Evolutionary conservation across 2,329 filamentous ascomycete genomes (phyloP).

Genomic region (Neopestalotiopsis sp.): DNA sequence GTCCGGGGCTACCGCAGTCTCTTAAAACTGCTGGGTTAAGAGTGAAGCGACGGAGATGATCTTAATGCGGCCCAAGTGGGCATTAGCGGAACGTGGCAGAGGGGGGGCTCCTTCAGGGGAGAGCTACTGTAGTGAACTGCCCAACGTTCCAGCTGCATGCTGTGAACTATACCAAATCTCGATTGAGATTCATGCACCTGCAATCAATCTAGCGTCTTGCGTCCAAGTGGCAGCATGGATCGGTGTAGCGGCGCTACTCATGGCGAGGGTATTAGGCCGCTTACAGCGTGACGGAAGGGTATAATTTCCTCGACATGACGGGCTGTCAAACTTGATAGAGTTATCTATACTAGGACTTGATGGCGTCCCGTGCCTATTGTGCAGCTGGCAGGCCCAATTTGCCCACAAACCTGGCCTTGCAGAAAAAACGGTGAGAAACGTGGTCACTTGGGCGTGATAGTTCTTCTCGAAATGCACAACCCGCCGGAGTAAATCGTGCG

Average conservation of each 20-base stretch:
- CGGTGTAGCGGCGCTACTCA: neutral
- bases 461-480: neutral
- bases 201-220: neutral
- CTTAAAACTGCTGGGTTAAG: neutral
- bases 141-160: neutral
- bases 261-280: neutral
- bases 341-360: neutral
- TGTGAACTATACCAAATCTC: neutral
- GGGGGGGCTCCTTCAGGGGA: neutral
- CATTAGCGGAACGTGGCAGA: constrained; percentile 1
- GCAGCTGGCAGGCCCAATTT: neutral
- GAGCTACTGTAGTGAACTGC: neutral
- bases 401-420: neutral
- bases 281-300: neutral
- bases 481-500: neutral
- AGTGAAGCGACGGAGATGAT: constrained; percentile 10
- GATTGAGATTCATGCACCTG: constrained; percentile 1
- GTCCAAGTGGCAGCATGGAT: neutral
- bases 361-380: neutral
- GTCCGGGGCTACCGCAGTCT: neutral
- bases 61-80: neutral
- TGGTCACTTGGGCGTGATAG: neutral
- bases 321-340: neutral
- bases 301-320: neutral
- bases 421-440: neutral